phyloP scores from a whole-genome alignment of 192 early-diverging fungal species.

The Chytriomyces hyalinus region DNA sequence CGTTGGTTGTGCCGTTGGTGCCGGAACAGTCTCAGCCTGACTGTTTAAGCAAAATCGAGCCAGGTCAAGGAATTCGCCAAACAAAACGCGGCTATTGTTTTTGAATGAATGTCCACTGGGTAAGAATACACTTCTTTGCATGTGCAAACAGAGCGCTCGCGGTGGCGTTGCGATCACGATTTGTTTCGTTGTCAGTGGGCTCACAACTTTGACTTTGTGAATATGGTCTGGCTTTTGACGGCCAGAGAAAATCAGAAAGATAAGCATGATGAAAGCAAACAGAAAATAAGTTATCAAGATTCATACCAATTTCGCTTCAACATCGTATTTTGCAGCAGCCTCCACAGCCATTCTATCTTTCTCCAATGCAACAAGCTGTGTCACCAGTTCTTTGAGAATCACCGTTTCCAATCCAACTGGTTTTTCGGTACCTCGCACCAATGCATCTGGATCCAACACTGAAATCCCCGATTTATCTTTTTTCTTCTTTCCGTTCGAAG shows the following conservation, averaged over 20 bases:
- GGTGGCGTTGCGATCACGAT: conserved; percentile 88
- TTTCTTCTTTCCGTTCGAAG: conserved; percentile 14
- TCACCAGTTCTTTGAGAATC: too few species aligned
- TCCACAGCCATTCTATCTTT: conserved; percentile 19
- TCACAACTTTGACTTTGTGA: not conserved
- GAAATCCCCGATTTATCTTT: not conserved
- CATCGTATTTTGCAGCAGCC: conserved; percentile 32
- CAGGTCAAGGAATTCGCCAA: conserved; percentile 76
- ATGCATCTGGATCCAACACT: not conserved
- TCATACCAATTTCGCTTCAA: conserved; percentile 42
- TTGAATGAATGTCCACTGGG: conserved; percentile 74
- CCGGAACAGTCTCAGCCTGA: conserved; percentile 43
- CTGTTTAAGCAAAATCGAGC: conserved; percentile 75
- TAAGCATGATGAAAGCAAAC: not conserved
- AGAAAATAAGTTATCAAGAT: not conserved
- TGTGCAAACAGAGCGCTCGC: conserved; percentile 78
- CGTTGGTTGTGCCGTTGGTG: not conserved
- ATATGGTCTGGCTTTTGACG: conserved; percentile 31
- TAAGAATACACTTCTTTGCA: conserved; percentile 82
- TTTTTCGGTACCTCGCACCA: not conserved
- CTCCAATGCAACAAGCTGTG: not conserved
- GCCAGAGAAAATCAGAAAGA: not conserved
- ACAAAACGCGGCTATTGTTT: conserved; percentile 75
- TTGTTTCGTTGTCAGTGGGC: conserved; percentile 68
- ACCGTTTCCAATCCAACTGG: too few species aligned